Evolutionary conservation across 768 basidiomycete species (phyloP), one percentile per base, ranked within the genome.

Genomic region (Suillus americanus): DNA sequence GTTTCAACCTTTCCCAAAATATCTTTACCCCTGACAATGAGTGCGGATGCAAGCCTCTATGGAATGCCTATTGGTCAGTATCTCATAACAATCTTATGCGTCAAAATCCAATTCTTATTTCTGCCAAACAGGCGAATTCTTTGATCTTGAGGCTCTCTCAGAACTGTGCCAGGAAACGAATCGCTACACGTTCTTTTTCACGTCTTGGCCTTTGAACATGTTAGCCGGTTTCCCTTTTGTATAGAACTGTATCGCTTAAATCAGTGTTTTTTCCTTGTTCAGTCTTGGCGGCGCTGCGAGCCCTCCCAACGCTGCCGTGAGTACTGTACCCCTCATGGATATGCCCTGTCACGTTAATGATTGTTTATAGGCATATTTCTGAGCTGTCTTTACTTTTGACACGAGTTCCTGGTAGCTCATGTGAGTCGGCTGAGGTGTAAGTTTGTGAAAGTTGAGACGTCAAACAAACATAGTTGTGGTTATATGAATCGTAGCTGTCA

Each of bases 191-290:
- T 90, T 92, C 74, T 91, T 90, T 81, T 89, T 91, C 76, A 82
- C 88, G 1, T 90, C 88, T 3, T 90, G 87, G 88, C 89, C 89
- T 0, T 77, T 92, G 66, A 84, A 89, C 72, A 85, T 91, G 88
- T 89, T 68, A 69, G 86, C 75, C 8, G 43, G 28, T 33, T n/a
- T 51, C 33, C 33, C 33, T 48, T 57, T 63, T 65, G 64, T 68
- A 48, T 46, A 10, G 65, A 54, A 2, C 9, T 33, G 5, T 46
- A 61, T 25, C 61, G 60, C 38, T 61, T 54, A 25, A 59, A 48
- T 63, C 12, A 38, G 35, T 20, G 10, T 41, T 20, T 28, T 59
- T 40, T n/a, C 28, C 14, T 60, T 66, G 50, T 43, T 28, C 63
- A 67, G 88, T 55, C 84, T 89, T 30, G 88, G 88, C 14, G 89